Conservation (phyloP, 257 asterid genomes). For the Solanum chaucha region DNA sequence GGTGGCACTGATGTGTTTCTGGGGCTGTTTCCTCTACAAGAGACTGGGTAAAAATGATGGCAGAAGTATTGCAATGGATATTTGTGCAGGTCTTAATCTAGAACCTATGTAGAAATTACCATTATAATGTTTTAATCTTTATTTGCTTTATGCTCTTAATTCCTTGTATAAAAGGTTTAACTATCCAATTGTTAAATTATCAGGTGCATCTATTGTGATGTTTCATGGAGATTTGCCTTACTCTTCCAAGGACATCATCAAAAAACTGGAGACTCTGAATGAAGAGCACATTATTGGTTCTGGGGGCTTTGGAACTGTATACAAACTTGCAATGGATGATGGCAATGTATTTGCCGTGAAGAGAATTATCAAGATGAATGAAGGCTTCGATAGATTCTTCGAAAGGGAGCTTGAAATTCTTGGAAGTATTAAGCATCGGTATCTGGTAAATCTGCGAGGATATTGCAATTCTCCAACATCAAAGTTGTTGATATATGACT, state of each 20-base stretch:
- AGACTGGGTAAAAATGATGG: slow-evolving; percentile 69
- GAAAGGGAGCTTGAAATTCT: slow-evolving; percentile 94
- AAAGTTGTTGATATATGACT: slow-evolving; percentile 73
- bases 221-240: slow-evolving; percentile 96
- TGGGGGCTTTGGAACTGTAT: slow-evolving; percentile 93
- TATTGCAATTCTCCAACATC: slow-evolving; percentile 85
- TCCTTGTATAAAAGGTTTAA: background rate
- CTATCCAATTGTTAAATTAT: slow-evolving; percentile 2
- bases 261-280: slow-evolving; percentile 62
- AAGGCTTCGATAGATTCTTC: slow-evolving; percentile 76
- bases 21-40: slow-evolving; percentile 85
- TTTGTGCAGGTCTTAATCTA: slow-evolving; percentile 63
- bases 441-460: slow-evolving; percentile 83
- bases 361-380: slow-evolving; percentile 72
- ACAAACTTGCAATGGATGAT: slow-evolving; percentile 90
- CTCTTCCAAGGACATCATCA: slow-evolving; percentile 80
- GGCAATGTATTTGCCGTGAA: slow-evolving; percentile 80
- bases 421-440: slow-evolving; percentile 83
- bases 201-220: slow-evolving; percentile 93
- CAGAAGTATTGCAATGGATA: slow-evolving; percentile 69
- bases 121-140: background rate
- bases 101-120: slow-evolving; percentile 9
- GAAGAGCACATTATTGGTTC: slow-evolving; percentile 84
- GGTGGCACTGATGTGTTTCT: slow-evolving; percentile 92
- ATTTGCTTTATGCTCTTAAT: background rate